phyloP scores from a whole-genome alignment of 176 grass and related monocot genomes.

The Urochloa ruziziensis region DNA sequence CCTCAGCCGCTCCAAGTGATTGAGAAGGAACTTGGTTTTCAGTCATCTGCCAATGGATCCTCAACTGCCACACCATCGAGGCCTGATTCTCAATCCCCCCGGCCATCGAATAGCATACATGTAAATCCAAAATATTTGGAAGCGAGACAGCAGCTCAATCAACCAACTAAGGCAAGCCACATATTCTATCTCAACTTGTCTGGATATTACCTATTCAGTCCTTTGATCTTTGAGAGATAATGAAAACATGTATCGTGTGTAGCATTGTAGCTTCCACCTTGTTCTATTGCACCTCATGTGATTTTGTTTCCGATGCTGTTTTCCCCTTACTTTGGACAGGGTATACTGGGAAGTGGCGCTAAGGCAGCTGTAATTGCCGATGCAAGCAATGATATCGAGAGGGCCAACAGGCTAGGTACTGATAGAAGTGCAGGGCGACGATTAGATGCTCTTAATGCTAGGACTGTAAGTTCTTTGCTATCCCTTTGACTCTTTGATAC shows the following conservation, averaged over 20 bases:
- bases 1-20: slow-evolving; percentile 66
- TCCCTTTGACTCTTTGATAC: slow-evolving; percentile 7
- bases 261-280: not conserved
- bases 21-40: slow-evolving; percentile 90
- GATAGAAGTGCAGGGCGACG: slow-evolving; percentile 46
- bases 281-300: not conserved
- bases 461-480: slow-evolving; percentile 50
- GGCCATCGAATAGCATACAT: slow-evolving; percentile 81
- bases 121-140: slow-evolving; percentile 99
- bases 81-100: slow-evolving; percentile 60
- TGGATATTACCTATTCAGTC: not conserved
- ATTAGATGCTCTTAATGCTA: slow-evolving; percentile 36
- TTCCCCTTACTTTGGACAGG: slow-evolving; percentile 46
- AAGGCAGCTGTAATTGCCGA: slow-evolving; percentile 38
- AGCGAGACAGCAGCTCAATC: slow-evolving; percentile 72
- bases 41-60: slow-evolving; percentile 61
- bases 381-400: slow-evolving; percentile 42
- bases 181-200: slow-evolving; percentile 16
- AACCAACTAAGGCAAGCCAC: slow-evolving; percentile 53
- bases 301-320: slow-evolving; percentile 28
- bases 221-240: not conserved
- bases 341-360: slow-evolving; percentile 38
- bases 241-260: not conserved
- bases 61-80: slow-evolving; percentile 51
- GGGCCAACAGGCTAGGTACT: slow-evolving; percentile 33